Conservation (phyloP, 352 stramenopile species). For the Phytophthora agathidicida region DNA sequence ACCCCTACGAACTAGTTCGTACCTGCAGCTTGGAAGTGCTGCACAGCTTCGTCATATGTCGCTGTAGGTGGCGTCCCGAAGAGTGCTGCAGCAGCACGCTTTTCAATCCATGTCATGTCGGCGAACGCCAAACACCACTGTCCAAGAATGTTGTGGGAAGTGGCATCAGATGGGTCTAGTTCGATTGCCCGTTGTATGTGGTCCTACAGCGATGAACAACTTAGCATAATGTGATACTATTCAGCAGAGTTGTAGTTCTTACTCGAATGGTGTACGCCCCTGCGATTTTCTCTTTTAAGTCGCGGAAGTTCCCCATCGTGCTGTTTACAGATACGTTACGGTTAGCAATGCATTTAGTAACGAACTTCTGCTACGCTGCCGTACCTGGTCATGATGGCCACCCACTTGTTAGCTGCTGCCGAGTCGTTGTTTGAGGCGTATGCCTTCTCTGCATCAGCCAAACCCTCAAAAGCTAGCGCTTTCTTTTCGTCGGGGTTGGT, state of each 20-base stretch:
- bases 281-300: slow-evolving; percentile 75
- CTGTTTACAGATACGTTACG: slow-evolving; percentile 10
- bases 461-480: slow-evolving; percentile 55
- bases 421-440: slow-evolving; percentile 53
- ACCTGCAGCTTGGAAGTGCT: slow-evolving; percentile 62
- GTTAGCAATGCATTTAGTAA: slow-evolving; percentile 4
- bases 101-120: slow-evolving; percentile 82
- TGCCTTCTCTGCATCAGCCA: slow-evolving; percentile 55
- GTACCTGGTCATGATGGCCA: slow-evolving; percentile 73
- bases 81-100: slow-evolving; percentile 63
- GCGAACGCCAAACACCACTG: slow-evolving; percentile 84
- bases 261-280: slow-evolving; percentile 72
- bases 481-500: slow-evolving; percentile 57
- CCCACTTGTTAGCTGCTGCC: slow-evolving; percentile 74
- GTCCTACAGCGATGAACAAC: slow-evolving; percentile 34
- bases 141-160: slow-evolving; percentile 71
- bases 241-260: not conserved
- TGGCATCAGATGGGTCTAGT: slow-evolving; percentile 65
- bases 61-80: slow-evolving; percentile 64
- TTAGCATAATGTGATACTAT: not conserved
- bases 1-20: not conserved
- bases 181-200: slow-evolving; percentile 76
- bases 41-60: slow-evolving; percentile 68
- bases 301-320: slow-evolving; percentile 63
- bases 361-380: not conserved